Percentiles rank a stretch among this genome's conserved stretches.
Evolutionary conservation across 495 filamentous ascomycete species (phyloP).

Genomic region (Poronia punctata): DNA sequence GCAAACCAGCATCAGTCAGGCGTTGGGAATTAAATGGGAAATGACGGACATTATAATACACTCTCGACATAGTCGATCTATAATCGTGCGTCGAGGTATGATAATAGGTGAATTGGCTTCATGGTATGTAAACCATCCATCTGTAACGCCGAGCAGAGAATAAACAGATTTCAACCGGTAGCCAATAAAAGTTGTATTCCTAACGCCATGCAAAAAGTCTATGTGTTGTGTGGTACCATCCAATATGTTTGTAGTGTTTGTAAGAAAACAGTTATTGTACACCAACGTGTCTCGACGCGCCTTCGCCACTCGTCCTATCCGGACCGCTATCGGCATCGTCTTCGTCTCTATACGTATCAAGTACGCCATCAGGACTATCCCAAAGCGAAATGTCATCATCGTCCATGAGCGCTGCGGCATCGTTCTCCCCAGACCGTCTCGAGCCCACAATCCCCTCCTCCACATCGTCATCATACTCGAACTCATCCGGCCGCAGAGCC

Average conservation of each 20-base stretch:
- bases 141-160: too few species aligned
- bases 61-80: too few species aligned
- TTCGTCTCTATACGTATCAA: constrained; percentile 35
- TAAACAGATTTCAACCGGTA: too few species aligned
- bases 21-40: too few species aligned
- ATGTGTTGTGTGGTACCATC: too few species aligned
- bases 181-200: too few species aligned
- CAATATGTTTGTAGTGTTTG: too few species aligned
- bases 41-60: too few species aligned
- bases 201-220: constrained; percentile 3
- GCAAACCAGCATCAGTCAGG: too few species aligned
- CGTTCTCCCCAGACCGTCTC: constrained; percentile 28
- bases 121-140: too few species aligned
- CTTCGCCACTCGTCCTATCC: neutral
- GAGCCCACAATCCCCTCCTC: constrained; percentile 17
- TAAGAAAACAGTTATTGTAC: constrained; percentile 1
- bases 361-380: constrained; percentile 34
- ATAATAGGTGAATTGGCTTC: too few species aligned
- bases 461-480: constrained; percentile 22
- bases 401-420: constrained; percentile 40
- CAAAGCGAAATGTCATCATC: constrained; percentile 58
- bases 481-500: constrained; percentile 26
- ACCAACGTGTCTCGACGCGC: neutral
- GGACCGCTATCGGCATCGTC: constrained; percentile 5
- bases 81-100: too few species aligned